Base-by-base conservation (phyloP, 2,329 filamentous ascomycete genomes). In the Sodiomyces alkalinus region DNA sequence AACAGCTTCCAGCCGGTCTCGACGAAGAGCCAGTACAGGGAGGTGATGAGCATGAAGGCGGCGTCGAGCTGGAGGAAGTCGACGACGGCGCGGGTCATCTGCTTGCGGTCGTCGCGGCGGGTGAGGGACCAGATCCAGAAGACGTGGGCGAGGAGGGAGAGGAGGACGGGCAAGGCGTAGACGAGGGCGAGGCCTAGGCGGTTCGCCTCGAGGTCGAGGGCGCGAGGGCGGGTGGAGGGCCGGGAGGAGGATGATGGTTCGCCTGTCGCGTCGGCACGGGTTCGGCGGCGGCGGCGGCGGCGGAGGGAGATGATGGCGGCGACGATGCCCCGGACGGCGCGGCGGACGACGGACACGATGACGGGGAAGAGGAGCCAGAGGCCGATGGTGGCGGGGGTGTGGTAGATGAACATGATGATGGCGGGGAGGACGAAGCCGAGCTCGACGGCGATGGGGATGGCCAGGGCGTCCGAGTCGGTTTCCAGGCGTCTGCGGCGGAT, bases 301-400 rank as follows among this genome's bases (percentile, higher is more conserved):
- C 11, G 17, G 23, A 25, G 23, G 11, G 27, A n/a, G 14, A 22
- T 16, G 20, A 29, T 19, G 27, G 14, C 11, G 19, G 22, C 12
- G 10, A 50, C 26, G 12, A 31, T 19, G 19, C 31, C 38, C 9
- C 53, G 49, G 18, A 59, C 45, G 6, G 37, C 43, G 29, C 53
- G 48, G 1, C 61, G 58, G 12, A 62, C 33, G 8, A 58, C 33
- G 3, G 56, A 52, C 2, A 67, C 60, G 44, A 59, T 62, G 24
- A 64, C 31, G 0, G 64, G 64, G 42, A 64, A 67, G 41, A 66
- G 53, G 10, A 68, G 50, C 64, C 64, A 68, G n/a, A 55, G 31
- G 6, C 48, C 38, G 18, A 66, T 52, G 13, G 51, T 38, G 9
- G 38, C 37, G 0, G 58, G 49, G 1, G 50, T 37, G 27, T 50